phyloP scores from a whole-genome alignment of 108 stramenopile genomes.

The Seminavis robusta region DNA sequence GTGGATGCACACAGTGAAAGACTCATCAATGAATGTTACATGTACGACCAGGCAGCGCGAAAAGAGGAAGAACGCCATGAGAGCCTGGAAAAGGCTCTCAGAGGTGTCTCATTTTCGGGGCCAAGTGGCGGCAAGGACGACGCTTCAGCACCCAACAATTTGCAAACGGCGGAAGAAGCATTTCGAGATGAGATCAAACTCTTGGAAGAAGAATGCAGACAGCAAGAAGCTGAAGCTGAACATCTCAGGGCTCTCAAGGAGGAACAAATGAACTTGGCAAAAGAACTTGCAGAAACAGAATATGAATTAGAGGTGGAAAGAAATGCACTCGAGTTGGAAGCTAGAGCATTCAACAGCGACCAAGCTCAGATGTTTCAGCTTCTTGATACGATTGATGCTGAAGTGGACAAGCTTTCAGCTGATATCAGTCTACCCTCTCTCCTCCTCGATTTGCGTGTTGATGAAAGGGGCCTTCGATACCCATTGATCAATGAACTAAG shows the following conservation, averaged over 20 bases:
- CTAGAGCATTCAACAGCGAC: conserved; percentile 10
- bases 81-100: conserved; percentile 14
- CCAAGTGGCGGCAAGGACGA: neutral
- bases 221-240: conserved; percentile 23
- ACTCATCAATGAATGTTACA: conserved; percentile 25
- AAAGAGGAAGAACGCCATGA: conserved; percentile 6
- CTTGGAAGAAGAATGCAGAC: conserved; percentile 20
- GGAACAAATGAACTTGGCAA: conserved; percentile 21
- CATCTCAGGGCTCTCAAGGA: conserved; percentile 20
- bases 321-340: conserved; percentile 37
- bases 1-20: conserved; percentile 50
- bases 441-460: conserved; percentile 46
- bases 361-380: no score
- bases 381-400: neutral
- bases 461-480: conserved; percentile 49
- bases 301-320: conserved; percentile 17
- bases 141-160: no score
- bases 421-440: conserved; percentile 25
- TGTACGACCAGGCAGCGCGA: conserved; percentile 26
- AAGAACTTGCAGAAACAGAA: conserved; percentile 24
- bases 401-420: conserved; percentile 28
- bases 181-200: conserved; percentile 34
- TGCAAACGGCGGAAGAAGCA: no score
- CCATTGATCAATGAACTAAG: conserved; percentile 60
- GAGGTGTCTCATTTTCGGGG: conserved; percentile 1